phyloP scores from a whole-genome alignment of 129 eudicot species.

The Silybum marianum region DNA sequence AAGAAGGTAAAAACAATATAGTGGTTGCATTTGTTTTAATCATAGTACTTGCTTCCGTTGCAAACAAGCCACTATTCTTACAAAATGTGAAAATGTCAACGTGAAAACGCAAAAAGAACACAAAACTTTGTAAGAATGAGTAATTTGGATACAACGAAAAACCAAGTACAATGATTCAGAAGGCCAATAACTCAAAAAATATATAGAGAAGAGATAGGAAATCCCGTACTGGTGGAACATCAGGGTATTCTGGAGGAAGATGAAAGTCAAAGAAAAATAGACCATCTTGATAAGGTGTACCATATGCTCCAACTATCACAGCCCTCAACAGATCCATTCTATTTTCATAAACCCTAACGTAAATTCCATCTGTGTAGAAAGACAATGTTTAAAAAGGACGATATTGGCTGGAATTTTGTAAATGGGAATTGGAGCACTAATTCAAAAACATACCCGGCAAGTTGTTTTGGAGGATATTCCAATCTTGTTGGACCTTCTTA shows the following conservation, averaged over 20 bases:
- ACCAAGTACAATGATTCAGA: not conserved
- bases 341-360: conserved; percentile 92
- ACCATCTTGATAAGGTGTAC: conserved; percentile 98
- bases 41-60: not conserved
- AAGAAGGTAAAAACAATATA: not conserved
- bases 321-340: conserved; percentile 97
- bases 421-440: not conserved
- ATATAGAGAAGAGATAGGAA: not conserved
- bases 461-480: conserved; percentile 92
- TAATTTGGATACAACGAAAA: not conserved
- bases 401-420: not conserved
- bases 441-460: conserved; percentile 63
- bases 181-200: not conserved
- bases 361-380: conserved; percentile 69
- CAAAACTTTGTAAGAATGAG: not conserved
- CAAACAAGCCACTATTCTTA: not conserved
- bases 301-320: conserved; percentile 95
- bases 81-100: not conserved
- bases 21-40: not conserved
- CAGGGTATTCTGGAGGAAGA: conserved; percentile 96
- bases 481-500: conserved; percentile 92
- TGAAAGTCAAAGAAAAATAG: conserved; percentile 97
- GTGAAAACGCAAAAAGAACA: not conserved
- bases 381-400: conserved; percentile 1
- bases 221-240: conserved; percentile 85